Evolutionary conservation across 805 yeast species (phyloP), one percentile per base, ranked within the genome.

Genomic region (Wickerhamomyces ciferrii): DNA sequence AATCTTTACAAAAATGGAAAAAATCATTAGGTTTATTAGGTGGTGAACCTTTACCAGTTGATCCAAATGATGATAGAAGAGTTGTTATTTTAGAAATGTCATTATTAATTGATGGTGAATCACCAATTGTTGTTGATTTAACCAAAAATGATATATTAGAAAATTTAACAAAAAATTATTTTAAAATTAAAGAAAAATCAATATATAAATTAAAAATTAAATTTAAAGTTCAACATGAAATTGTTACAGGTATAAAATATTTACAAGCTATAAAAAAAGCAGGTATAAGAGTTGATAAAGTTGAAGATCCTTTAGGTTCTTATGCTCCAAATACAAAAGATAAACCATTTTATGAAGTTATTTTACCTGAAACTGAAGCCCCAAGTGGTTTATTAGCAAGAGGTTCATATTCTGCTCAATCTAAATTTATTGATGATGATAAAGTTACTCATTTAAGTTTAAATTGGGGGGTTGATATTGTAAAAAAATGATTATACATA

Each of bases 371-470:
- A 59, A 90, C 86, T 49, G 96, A 89, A 65, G 97, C 97, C 6
- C 97, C 97, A 34, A 76, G 88, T 41, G 97, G 97, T 1, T 65
- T 91, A 64, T 66, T 91, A 52, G 96, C 94, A 3, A 79, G 97
- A 66, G 97, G 97, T 36, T 74, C 79, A 42, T 91, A 88, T 69
- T 77, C 83, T 39, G 96, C 96, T 7, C 73, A 77, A 32, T 83
- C 95, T 15, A 87, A 84, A 65, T 89, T 90, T 59, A 73, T 87
- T 40, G 97, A 91, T 59, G 97, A 90, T 65, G 97, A 91, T 64
- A 81, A 84, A 56, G 75, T 71, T 20, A 76, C 75, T 43, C 95
- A 89, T 64, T 72, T 87, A 63, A 72, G 78, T 32, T 71, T 88
- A 55, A 86, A 92, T 41, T 91, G 97, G 97, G 79, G 84, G 50